Percentiles rank a stretch among this genome's conserved stretches.
Evolutionary conservation across 805 yeast genomes (phyloP).

Genomic region (Candida jianshihensis): DNA sequence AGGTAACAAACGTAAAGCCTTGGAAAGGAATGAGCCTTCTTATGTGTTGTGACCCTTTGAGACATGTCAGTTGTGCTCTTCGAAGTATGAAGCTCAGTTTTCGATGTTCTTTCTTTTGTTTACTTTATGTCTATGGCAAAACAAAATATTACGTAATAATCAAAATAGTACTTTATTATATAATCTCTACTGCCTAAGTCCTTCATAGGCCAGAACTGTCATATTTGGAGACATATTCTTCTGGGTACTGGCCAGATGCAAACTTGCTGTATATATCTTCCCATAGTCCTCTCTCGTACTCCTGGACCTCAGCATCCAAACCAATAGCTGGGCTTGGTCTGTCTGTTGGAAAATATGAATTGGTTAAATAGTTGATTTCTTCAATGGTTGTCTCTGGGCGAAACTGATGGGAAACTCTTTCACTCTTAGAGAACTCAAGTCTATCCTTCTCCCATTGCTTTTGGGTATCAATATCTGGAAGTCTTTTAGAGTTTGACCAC

Average conservation of each 20-base stretch:
- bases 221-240: constrained; percentile 1
- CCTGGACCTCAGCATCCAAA: not conserved
- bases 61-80: constrained; percentile 6
- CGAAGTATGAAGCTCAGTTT: not conserved
- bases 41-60: constrained; percentile 2
- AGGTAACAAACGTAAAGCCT: constrained; percentile 66
- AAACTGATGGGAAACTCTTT: constrained; percentile 2
- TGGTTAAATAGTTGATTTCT: no score
- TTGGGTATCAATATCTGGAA: constrained; percentile 2
- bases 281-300: not conserved
- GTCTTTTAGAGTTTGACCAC: constrained; percentile 3
- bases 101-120: not conserved
- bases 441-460: constrained; percentile 2
- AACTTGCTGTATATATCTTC: constrained; percentile 1
- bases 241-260: not conserved
- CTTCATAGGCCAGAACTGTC: constrained; percentile 1
- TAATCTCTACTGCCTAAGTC: not conserved
- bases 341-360: not conserved
- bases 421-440: not conserved
- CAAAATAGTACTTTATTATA: not conserved
- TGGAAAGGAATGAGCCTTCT: constrained; percentile 21
- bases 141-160: not conserved
- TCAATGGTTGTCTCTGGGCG: no score
- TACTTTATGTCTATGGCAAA: not conserved
- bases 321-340: not conserved